Evolutionary conservation across 768 basidiomycete genomes (phyloP), one percentile per base, ranked within the genome.

Genomic region (Amanita muscaria): DNA sequence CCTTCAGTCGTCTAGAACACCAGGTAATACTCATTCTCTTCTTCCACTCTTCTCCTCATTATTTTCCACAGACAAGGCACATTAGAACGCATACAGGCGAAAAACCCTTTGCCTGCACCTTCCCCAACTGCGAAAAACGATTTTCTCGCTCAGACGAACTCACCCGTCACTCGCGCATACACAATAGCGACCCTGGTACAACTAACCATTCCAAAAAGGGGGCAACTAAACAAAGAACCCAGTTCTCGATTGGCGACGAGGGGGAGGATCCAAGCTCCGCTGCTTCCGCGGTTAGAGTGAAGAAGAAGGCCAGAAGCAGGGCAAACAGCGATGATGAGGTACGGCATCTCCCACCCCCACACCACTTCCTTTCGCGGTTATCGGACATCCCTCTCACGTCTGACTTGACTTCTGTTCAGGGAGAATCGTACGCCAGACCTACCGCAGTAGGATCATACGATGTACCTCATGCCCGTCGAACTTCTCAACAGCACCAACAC

Each of bases 71-170:
- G 89, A 99, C 94, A 15, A 84, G 94, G 50, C 94, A 99, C 59
- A 96, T 97, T 44, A 85, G 94, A 48, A 99, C 93, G 0, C 94
- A 99, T 63, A 99, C 94, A 0, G 94, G 94, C 57, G 94, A 99
- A 66, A 97, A 96, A 55, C 94, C 94, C 2, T 97, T 97, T 56
- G 75, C 79, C 16, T 99, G 94, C 75, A 83, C 80, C 1, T 88
- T 83, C 61, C 80, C 88, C 3, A 78, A 81, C n/a, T 99, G 94
- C 74, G 93, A 96, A 64, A 99, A 98, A 63, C 85, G 92, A 4
- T 99, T 99, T 64, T 92, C 89, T 14, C 83, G 94, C 48, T 91
- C 89, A n/a, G 94, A 99, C 70, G 94, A 99, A 65, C 79, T 99
- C 51, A 99, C 94, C 22, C 77, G 94, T 46, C 94, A 99, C 58